phyloP scores from a whole-genome alignment of 768 basidiomycete genomes.

The Sistotremastrum niveocremeum region DNA sequence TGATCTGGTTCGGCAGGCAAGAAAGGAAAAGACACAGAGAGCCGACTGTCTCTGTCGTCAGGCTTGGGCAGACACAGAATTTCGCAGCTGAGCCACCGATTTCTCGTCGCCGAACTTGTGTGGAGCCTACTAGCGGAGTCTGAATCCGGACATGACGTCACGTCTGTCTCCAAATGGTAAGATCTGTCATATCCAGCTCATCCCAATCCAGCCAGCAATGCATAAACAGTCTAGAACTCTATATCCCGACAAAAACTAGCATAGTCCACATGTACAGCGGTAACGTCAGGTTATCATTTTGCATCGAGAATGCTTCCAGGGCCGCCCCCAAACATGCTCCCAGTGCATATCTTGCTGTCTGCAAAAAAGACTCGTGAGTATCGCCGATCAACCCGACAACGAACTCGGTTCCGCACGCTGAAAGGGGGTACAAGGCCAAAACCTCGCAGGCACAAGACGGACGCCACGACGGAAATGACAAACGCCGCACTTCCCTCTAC shows the following conservation, averaged over 20 bases:
- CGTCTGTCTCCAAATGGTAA: too few relatives aligned
- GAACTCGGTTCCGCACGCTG: constrained; percentile 20
- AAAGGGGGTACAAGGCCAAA: constrained; percentile 60
- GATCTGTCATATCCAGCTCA: too few relatives aligned
- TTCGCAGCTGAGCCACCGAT: too few relatives aligned
- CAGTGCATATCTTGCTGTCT: constrained; percentile 55
- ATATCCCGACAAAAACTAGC: constrained; percentile 45
- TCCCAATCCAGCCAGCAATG: too few relatives aligned
- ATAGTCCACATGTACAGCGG: constrained; percentile 96
- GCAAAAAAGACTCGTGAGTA: constrained; percentile 3
- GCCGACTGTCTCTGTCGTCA: too few relatives aligned
- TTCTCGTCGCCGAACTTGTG: too few relatives aligned
- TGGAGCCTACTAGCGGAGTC: too few relatives aligned
- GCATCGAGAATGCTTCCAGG: constrained; percentile 84
- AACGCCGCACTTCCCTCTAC: constrained; percentile 86
- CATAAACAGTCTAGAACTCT: background rate
- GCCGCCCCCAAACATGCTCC: constrained; percentile 53
- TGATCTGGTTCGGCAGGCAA: too few relatives aligned
- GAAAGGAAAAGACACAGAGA: too few relatives aligned
- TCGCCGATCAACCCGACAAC: background rate
- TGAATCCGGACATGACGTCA: too few relatives aligned
- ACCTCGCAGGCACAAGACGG: constrained; percentile 58
- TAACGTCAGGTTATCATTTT: constrained; percentile 94
- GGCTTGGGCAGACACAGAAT: too few relatives aligned
- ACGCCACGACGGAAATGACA: constrained; percentile 49